These are phyloP conservation scores for Kwoniella bestiolae DNA, from an alignment of 768 basidiomycete species.

Conservation along the genomic window DNA sequence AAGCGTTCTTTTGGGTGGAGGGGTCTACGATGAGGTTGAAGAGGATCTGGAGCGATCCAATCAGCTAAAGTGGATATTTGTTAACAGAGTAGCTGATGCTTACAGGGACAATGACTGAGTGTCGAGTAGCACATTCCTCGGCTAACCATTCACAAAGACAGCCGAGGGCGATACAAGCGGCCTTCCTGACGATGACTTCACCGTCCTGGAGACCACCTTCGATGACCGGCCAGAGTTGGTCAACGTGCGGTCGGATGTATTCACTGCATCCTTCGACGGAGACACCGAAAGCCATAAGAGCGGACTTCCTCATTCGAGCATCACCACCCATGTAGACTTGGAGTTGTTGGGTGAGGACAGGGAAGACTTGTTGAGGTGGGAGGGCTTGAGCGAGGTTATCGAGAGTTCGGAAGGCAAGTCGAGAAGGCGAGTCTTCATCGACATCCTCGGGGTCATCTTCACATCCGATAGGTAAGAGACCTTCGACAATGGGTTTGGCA, in stretches of 20 bases:
- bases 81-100: constrained; percentile 12
- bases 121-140: constrained; percentile 84
- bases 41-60: constrained; percentile 68
- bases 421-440: constrained; percentile 85
- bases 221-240: constrained; percentile 89
- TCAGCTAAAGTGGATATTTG: not conserved
- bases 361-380: constrained; percentile 95
- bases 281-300: constrained; percentile 93
- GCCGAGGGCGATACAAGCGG: constrained; percentile 92
- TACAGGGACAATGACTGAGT: constrained; percentile 80
- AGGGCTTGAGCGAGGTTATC: constrained; percentile 89
- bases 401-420: constrained; percentile 91
- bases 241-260: constrained; percentile 92
- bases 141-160: constrained; percentile 97
- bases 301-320: constrained; percentile 79
- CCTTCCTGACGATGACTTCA: constrained; percentile 86
- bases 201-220: constrained; percentile 82
- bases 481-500: constrained; percentile 81
- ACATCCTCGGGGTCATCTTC: constrained; percentile 91
- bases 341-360: constrained; percentile 79
- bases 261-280: constrained; percentile 97
- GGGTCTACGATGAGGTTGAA: constrained; percentile 88
- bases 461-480: constrained; percentile 89
- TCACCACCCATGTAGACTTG: constrained; percentile 85
- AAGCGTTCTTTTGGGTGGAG: constrained; percentile 86